A percentile compares a stretch with the other conserved stretches of the same genome.
These are phyloP conservation scores for Alternaria gansuensis DNA, from an alignment of 2,329 filamentous ascomycete genomes.

Conservation along the genomic window DNA sequence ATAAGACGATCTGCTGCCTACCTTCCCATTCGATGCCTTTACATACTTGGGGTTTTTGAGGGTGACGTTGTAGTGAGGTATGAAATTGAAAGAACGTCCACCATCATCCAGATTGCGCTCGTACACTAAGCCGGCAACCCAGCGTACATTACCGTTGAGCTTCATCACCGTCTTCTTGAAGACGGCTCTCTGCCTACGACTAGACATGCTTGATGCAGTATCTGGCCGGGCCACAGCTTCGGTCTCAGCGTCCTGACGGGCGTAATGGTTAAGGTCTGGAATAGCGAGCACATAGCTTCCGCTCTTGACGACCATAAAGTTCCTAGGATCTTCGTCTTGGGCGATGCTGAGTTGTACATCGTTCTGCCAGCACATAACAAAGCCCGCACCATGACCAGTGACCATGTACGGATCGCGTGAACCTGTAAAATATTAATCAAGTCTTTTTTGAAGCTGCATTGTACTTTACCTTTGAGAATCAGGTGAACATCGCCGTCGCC, in stretches of 20 bases:
- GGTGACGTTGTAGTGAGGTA: conserved; percentile 89
- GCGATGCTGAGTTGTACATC: conserved; percentile 90
- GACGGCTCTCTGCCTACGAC: conserved; percentile 74
- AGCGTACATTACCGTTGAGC: conserved; percentile 92
- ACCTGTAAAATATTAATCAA: conserved; percentile 51
- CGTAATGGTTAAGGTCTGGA: conserved; percentile 90
- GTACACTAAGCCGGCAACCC: conserved; percentile 90
- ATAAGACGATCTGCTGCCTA: conserved; percentile 14
- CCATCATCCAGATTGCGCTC: conserved; percentile 80
- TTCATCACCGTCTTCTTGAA: conserved; percentile 99
- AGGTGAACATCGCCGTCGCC: conserved; percentile 96
- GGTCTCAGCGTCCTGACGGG: conserved; percentile 68
- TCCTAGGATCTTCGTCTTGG: conserved; percentile 83
- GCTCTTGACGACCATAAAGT: conserved; percentile 95
- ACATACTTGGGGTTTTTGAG: conserved; percentile 82
- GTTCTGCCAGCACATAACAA: conserved; percentile 98
- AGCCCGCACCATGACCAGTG: conserved; percentile 90
- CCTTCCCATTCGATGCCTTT: conserved; percentile 62
- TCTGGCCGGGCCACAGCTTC: conserved; percentile 65
- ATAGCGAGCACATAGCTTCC: conserved; percentile 94
- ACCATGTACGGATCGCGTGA: conserved; percentile 92
- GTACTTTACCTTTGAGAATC: conserved; percentile 77
- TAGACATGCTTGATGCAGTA: conserved; percentile 66
- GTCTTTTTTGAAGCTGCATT: background rate
- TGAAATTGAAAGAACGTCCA: conserved; percentile 84